Percentiles rank a stretch among this genome's conserved stretches.
These are phyloP conservation scores for Colletotrichum euphorbiae DNA, from an alignment of 2,329 filamentous ascomycete genomes.

Conservation along the genomic window DNA sequence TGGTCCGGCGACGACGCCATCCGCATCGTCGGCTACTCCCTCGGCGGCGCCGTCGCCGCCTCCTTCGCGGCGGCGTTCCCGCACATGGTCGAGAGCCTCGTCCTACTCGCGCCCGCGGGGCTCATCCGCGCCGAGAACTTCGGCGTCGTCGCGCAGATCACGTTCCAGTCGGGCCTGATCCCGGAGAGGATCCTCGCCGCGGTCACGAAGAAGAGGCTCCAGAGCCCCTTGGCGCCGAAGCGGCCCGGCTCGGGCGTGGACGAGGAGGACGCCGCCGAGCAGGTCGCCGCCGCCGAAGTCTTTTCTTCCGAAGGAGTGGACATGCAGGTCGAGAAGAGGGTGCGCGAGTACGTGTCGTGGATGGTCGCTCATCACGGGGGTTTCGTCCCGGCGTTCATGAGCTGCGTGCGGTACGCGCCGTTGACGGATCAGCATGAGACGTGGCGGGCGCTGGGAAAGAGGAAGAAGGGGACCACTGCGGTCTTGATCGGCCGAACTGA, in stretches of 20 bases:
- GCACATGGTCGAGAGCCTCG: slow-evolving; percentile 73
- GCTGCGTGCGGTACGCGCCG: slow-evolving; percentile 65
- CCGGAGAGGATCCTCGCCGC: slow-evolving; percentile 63
- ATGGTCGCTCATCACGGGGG: slow-evolving; percentile 67
- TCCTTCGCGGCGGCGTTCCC: slow-evolving; percentile 82
- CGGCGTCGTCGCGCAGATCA: slow-evolving; percentile 58
- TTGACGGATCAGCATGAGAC: slow-evolving; percentile 63
- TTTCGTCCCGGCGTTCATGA: slow-evolving; percentile 71
- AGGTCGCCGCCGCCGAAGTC: slow-evolving; percentile 57
- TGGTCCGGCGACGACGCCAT: slow-evolving; percentile 73
- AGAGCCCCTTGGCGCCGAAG: slow-evolving; percentile 60
- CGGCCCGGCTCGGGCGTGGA: slow-evolving; percentile 40
- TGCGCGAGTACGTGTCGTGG: slow-evolving; percentile 67
- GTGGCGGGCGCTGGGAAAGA: slow-evolving; percentile 60
- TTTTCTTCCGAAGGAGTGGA: slow-evolving; percentile 46
- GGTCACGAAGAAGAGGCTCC: slow-evolving; percentile 61
- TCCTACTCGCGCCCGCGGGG: slow-evolving; percentile 84
- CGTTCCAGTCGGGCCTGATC: slow-evolving; percentile 67
- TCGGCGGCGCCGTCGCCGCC: slow-evolving; percentile 82
- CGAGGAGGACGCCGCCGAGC: slow-evolving; percentile 43
- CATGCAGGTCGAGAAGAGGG: slow-evolving; percentile 55
- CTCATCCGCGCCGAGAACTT: slow-evolving; percentile 72
- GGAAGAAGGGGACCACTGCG: slow-evolving; percentile 58
- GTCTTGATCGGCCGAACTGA: slow-evolving; percentile 64
- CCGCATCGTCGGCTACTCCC: slow-evolving; percentile 80